Evolutionary conservation across 306 rosid species (phyloP), one percentile per base, ranked within the genome.

Genomic region (Cucumis hystrix): DNA sequence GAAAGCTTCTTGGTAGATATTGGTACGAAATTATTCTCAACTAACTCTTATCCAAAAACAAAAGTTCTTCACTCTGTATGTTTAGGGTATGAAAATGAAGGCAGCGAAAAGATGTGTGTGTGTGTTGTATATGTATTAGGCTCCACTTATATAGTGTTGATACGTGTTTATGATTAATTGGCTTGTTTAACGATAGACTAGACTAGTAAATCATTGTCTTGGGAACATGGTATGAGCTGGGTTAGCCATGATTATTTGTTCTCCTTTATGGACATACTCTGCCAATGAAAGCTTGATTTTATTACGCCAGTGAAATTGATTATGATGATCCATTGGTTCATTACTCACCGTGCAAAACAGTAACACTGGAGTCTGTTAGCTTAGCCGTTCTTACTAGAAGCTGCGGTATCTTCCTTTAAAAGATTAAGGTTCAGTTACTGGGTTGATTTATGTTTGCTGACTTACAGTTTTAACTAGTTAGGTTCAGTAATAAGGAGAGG

Each of bases 1-100:
- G 79, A 87, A 87, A 58, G 84, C 91, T 10, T 87, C 91, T 21
- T 87, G 91, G 91, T 87, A 87, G 81, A 67, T 78, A 18, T 13
- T 54, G 74, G 80, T 76, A 76, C 57, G 79, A 58, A 10, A 57
- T 11, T 55, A 2, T 59, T 75, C 28, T 75, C 6, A 7, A 52
- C n/a, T 52, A 52, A 52, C 54, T 47, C 54, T 47, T 47, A 47
- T 13, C 17, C 54, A 12, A 47, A 47, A 47, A 47, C 4, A 47
- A 4, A 47, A 47, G 54, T 47, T 47, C 14, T 13, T 47, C 54
- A 12, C 54, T 47, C 3, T 47, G 17, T 2, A 52, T 51, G 37
- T 45, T 20, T 13, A 43, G 75, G 13, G 57, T 69, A 14, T 69
- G 55, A 43, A 21, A 43, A 43, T 52, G 43, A 72, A 72, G 28